phyloP scores from a whole-genome alignment of 192 early-diverging fungal species.

The Podochytrium sp. region DNA sequence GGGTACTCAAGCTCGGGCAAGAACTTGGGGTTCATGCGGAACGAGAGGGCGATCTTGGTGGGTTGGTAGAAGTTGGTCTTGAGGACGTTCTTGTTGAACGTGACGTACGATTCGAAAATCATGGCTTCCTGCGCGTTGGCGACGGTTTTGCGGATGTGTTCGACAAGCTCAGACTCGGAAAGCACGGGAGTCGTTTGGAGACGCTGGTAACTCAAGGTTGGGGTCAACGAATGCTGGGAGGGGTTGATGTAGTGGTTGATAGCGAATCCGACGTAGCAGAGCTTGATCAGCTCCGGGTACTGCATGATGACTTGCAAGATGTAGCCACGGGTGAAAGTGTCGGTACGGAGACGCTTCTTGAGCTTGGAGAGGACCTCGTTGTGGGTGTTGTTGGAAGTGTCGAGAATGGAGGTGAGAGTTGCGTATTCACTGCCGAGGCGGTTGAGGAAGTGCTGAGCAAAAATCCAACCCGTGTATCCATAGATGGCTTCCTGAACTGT shows the following conservation, averaged over 20 bases:
- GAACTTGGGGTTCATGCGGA: constrained; percentile 94
- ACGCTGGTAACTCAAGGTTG: constrained; percentile 88
- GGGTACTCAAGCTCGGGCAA: constrained; percentile 97
- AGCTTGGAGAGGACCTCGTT: constrained; percentile 93
- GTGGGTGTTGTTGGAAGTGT: constrained; percentile 77
- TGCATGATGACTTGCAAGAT: constrained; percentile 93
- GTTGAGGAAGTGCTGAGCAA: constrained; percentile 98
- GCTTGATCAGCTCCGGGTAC: constrained; percentile 91
- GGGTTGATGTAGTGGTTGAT: constrained; percentile 85
- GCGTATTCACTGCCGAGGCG: constrained; percentile 92
- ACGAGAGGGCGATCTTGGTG: constrained; percentile 98
- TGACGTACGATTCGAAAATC: constrained; percentile 89
- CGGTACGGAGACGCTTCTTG: constrained; percentile 95
- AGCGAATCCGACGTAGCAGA: constrained; percentile 94
- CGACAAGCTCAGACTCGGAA: constrained; percentile 79
- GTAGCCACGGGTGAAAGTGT: constrained; percentile 97
- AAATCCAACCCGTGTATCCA: constrained; percentile 95
- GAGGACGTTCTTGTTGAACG: constrained; percentile 95
- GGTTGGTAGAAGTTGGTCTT: constrained; percentile 99
- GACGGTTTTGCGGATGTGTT: constrained; percentile 85
- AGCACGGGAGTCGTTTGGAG: constrained; percentile 76
- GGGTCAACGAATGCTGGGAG: constrained; percentile 52
- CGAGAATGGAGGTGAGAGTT: constrained; percentile 80
- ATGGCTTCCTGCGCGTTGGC: constrained; percentile 92
- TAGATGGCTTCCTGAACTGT: constrained; percentile 92